Base-by-base conservation (phyloP, 768 basidiomycete species). In the Russula olivacea region DNA sequence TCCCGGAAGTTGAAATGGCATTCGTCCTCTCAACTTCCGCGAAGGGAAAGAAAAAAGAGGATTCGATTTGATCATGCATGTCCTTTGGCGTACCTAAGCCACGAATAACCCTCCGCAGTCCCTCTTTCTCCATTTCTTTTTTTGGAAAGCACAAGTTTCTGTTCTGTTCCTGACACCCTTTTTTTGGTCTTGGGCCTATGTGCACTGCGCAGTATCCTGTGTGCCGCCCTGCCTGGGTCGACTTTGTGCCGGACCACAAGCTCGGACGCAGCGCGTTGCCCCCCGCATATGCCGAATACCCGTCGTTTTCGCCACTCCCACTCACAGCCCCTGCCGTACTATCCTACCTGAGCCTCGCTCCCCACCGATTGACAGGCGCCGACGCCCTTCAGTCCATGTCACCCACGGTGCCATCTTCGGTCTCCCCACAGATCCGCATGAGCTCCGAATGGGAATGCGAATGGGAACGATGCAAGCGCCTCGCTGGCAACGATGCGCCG, bases 271-370 rank as follows among this genome's bases (percentile, higher is more conserved):
- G 23, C 41, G 65, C 56, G 19, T n/a, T 38, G 9, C 64, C 63
- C 0, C 58, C 61, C n/a, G 59, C 61, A 6, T 69, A 69, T 68
- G 78, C 77, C 3, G 73, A 78, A 65, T 66, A 71, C 7, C 77
- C 81, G 58, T 73, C 74, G 48, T 71, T 90, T 43, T 74, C 72
- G 43, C 81, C 85, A 15, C 84, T 85, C 7, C 82, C 87, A 7
- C 78, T 88, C 45, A 84, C 87, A 0, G 77, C 83, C 9, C 85
- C 89, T 17, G 89, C 89, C 4, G 87, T 91, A 58, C 81, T 91
- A 15, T 79, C 84, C 0, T 90, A 84, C 71, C 76, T 89, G 43
- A 81, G 83, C 2, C 75, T 88, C 7, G 76, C 79, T 21, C 70
- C 73, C 54, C 71, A 65, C 43, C 58, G 71, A 15, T 63, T 68